These are phyloP conservation scores for Trichoderma arundinaceum DNA, from an alignment of 2,329 filamentous ascomycete species.

Conservation along the genomic window DNA sequence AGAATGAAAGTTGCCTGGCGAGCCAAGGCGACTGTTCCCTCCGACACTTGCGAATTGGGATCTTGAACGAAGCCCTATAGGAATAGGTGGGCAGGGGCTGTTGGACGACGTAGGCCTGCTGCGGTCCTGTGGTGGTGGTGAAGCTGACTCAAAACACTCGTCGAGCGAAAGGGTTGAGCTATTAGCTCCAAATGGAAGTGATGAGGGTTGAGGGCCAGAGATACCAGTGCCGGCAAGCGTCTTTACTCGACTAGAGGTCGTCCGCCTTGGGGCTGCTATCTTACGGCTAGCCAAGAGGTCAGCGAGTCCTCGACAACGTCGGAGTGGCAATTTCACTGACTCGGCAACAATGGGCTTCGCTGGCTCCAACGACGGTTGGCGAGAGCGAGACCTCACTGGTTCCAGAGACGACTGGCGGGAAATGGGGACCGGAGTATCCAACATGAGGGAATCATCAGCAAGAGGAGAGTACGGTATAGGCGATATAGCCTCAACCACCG, in stretches of 20 bases:
- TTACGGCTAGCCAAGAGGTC: slow-evolving; percentile 58
- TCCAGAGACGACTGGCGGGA: slow-evolving; percentile 56
- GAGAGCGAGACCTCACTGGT: slow-evolving; percentile 51
- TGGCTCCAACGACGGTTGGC: slow-evolving; percentile 56
- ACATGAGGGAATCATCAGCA: slow-evolving; percentile 56
- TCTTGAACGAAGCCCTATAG: slow-evolving; percentile 67
- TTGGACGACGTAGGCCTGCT: slow-evolving; percentile 62
- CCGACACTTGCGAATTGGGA: slow-evolving; percentile 67
- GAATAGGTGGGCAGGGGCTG: slow-evolving; percentile 60
- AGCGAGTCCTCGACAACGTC: slow-evolving; percentile 35
- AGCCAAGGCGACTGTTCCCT: slow-evolving; percentile 68
- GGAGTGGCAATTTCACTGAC: slow-evolving; percentile 50
- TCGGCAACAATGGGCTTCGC: slow-evolving; percentile 57
- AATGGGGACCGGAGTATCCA: slow-evolving; percentile 62
- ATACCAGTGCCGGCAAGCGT: slow-evolving; percentile 70
- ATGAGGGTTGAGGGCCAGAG: slow-evolving; percentile 68
- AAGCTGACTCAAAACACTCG: slow-evolving; percentile 77
- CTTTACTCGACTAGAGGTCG: slow-evolving; percentile 76
- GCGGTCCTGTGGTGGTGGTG: slow-evolving; percentile 76
- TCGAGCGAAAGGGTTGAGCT: slow-evolving; percentile 65
- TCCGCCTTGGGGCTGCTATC: slow-evolving; percentile 72
- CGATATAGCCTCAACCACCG: slow-evolving; percentile 71
- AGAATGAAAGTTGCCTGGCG: slow-evolving; percentile 72
- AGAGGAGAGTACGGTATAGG: slow-evolving; percentile 67
- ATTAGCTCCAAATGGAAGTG: slow-evolving; percentile 73